phyloP scores from a whole-genome alignment of 352 stramenopile genomes.

The Phytophthora pinifolia region DNA sequence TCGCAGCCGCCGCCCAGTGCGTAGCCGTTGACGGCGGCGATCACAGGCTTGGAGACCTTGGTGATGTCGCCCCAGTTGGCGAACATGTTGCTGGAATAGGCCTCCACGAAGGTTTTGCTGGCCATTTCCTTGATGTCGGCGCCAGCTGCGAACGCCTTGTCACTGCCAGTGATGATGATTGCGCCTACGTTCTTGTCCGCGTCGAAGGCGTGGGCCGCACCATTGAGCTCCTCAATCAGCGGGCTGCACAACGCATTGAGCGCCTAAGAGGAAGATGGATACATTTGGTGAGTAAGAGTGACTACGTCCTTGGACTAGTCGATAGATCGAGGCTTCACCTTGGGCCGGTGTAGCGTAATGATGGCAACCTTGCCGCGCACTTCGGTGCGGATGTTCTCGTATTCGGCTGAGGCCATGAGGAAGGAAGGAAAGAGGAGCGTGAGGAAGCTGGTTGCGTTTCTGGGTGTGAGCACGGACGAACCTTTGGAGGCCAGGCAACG shows the following conservation, averaged over 20 bases:
- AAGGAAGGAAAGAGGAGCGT: not conserved
- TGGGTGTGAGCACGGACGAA: slow-evolving; percentile 14
- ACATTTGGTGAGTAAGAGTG: not conserved
- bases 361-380: slow-evolving; percentile 91
- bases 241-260: slow-evolving; percentile 97
- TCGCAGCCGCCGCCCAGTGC: slow-evolving; percentile 97
- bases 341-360: slow-evolving; percentile 96
- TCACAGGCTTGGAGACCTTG: slow-evolving; percentile 94
- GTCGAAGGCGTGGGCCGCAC: slow-evolving; percentile 92
- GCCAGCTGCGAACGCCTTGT: slow-evolving; percentile 96
- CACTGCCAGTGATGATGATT: slow-evolving; percentile 96
- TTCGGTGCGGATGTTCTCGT: slow-evolving; percentile 89
- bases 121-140: slow-evolving; percentile 98
- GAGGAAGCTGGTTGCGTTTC: not conserved
- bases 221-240: slow-evolving; percentile 95
- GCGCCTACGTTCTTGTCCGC: slow-evolving; percentile 91
- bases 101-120: slow-evolving; percentile 91
- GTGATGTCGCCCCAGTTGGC: slow-evolving; percentile 95
- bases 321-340: slow-evolving; percentile 37
- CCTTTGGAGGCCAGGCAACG: slow-evolving; percentile 62
- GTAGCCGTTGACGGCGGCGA: slow-evolving; percentile 98
- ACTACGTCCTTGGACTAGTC: slow-evolving; percentile 1
- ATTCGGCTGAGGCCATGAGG: slow-evolving; percentile 47
- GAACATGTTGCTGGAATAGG: slow-evolving; percentile 97
- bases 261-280: slow-evolving; percentile 42